Percentiles rank a stretch among this genome's conserved stretches.
phyloP scores from a whole-genome alignment of 192 early-diverging fungal species.

The Umbelopsis sp. region DNA sequence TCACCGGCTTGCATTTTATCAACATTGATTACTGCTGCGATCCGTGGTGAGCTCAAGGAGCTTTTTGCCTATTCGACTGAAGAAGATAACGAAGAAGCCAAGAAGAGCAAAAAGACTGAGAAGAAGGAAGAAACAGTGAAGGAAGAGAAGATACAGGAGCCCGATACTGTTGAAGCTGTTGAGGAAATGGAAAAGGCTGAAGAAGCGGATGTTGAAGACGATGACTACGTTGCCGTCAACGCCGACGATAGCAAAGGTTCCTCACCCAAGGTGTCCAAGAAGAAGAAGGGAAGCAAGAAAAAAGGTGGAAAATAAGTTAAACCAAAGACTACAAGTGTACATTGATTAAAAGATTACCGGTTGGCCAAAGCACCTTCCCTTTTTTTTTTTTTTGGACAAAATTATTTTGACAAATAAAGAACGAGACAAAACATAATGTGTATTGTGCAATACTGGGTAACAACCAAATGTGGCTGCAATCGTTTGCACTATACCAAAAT shows the following conservation, averaged over 20 bases:
- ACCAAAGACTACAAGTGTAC: background rate
- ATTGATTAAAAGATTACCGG: background rate
- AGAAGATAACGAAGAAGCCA: constrained; percentile 47
- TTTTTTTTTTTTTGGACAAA: background rate
- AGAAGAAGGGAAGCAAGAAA: constrained; percentile 6
- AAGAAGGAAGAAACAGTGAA: background rate
- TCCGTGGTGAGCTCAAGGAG: constrained; percentile 68
- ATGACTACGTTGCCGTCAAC: constrained; percentile 2
- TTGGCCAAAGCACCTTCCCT: background rate
- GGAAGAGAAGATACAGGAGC: constrained; percentile 3
- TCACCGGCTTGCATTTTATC: constrained; percentile 96
- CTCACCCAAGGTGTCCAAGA: background rate
- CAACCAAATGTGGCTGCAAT: background rate
- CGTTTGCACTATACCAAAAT: background rate
- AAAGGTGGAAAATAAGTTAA: background rate
- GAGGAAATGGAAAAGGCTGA: background rate
- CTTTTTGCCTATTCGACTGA: constrained; percentile 68
- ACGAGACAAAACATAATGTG: too few relatives aligned
- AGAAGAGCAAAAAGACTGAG: constrained; percentile 41
- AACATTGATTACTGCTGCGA: constrained; percentile 61
- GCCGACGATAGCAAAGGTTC: constrained; percentile 1
- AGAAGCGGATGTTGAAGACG: background rate
- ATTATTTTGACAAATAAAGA: too few relatives aligned
- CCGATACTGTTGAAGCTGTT: background rate
- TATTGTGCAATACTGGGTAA: too few relatives aligned